Evolutionary conservation across 768 basidiomycete species (phyloP), one percentile per base, ranked within the genome.

Genomic region (Inosperma sp.): DNA sequence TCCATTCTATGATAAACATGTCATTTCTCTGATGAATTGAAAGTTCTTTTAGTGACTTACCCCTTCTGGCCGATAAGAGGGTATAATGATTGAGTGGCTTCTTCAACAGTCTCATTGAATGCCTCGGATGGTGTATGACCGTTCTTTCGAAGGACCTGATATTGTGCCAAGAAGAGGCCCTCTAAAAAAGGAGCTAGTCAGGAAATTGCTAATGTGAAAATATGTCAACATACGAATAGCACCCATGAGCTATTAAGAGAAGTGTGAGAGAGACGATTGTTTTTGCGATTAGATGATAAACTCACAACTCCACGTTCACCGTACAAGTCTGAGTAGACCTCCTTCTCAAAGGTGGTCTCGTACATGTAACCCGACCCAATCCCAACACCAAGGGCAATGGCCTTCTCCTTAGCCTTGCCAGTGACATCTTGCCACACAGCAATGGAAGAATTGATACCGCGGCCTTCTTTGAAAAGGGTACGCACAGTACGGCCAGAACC

Each of bases 31-130:
- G 47, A n/a, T 26, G 7, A 43, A 5, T 17, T 30, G 33, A 19
- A 45, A 6, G 21, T 47, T 17, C 35, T 37, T 40, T 46, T 13
- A 51, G 25, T 14, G 44, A 36, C 83, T 49, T 68, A 89, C 86
- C 93, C 93, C 68, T 96, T 88, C 64, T 86, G 80, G 59, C 95
- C 96, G 63, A 99, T 93, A 69, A 99, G 72, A 53, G 96, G 96
- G 78, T 91, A 97, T 56, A 99, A 83, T 31, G 93, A 95, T 67
- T 99, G 94, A 35, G 95, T 98, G n/a, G 96, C 96, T 75, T 98
- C 96, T 73, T 98, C 96, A 55, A 98, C 96, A 53, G 96, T 98
- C 79, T 99, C 96, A 72, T 99, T 98, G 84, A 99, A 98, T 42
- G 94, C 94, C 69, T 99, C 96, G 35, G 95, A 98, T 48, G 96